Evolutionary conservation across 2,329 filamentous ascomycete species (phyloP).

Genomic region (Aspergillus sp.): DNA sequence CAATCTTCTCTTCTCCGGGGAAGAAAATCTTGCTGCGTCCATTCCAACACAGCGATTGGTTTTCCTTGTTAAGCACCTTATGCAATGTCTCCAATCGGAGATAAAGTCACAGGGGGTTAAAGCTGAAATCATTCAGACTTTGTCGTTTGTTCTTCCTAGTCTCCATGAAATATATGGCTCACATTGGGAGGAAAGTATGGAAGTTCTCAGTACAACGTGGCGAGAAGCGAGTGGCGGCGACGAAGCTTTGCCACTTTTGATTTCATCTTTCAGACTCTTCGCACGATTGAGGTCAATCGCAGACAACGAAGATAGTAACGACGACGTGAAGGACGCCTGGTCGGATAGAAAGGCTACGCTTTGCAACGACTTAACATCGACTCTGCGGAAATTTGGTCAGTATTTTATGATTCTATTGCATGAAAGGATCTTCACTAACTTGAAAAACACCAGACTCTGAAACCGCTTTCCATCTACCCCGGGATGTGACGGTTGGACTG

Average conservation of each 20-base stretch:
- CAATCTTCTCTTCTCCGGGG: conserved; percentile 49
- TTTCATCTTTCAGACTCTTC: conserved; percentile 70
- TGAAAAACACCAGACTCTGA: conserved; percentile 35
- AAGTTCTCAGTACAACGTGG: conserved; percentile 58
- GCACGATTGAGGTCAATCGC: conserved; percentile 56
- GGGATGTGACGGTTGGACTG: conserved; percentile 70
- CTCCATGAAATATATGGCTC: conserved; percentile 81
- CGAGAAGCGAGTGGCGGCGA: conserved; percentile 44
- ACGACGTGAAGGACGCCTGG: conserved; percentile 76
- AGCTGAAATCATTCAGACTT: conserved; percentile 37
- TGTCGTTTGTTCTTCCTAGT: conserved; percentile 60
- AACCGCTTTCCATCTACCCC: conserved; percentile 58
- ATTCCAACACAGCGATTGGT: conserved; percentile 62
- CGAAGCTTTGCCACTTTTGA: conserved; percentile 56
- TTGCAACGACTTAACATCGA: conserved; percentile 50
- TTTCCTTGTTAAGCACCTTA: conserved; percentile 75
- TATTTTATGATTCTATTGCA: not conserved
- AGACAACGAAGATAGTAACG: conserved; percentile 63
- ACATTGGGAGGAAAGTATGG: conserved; percentile 69
- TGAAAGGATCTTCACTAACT: conserved; percentile 4
- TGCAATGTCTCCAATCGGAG: conserved; percentile 63
- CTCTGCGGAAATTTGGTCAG: conserved; percentile 37
- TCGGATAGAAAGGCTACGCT: conserved; percentile 55
- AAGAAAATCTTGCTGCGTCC: conserved; percentile 43
- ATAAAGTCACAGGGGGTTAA: conserved; percentile 40